Base-by-base conservation (phyloP, 129 eudicot genomes). In the Flaveria linearis region DNA sequence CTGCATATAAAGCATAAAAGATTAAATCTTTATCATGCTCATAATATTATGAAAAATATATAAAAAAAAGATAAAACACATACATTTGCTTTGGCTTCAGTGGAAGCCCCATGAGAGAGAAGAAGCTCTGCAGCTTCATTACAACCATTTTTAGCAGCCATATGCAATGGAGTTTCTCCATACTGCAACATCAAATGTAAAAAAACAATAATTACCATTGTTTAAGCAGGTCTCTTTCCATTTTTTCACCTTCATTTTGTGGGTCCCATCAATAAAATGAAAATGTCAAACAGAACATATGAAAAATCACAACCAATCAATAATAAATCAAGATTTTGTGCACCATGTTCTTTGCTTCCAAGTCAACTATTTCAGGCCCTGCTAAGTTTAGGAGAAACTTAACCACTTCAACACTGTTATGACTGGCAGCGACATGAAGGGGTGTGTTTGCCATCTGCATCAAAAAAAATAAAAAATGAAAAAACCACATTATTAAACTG, bases 291-390 rank as follows among this genome's bases (percentile, higher is more conserved):
- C 20, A 14, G 11, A 74, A 30, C 22, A 75, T 43, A 30, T 2
- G 33, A 76, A 2, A n/a, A 46, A 47, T 52, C 36, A 63, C 13
- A 75, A 13, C 1, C 11, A n/a, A 28, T 45, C 2, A 57, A 58
- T 39, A 73, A 41, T 9, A 11, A 17, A 57, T 74, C 49, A 64
- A 47, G 55, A 68, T 68, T 69, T 39, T 62, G 73, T 79, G 16
- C 68, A 94, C 99, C 99, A 94, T 94, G 84, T 94, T 94, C 78
- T 87, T 91, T 75, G 97, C 96, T 84, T 94, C 99, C 85, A 94
- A 80, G 66, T 94, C 97, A 22, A 87, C 90, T 18, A 85, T 84
- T 74, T 89, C 99, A 16, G 92, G 82, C 51, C 93, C 99, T 57
- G 72, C 81, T 86, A 88, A 81, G 72, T 83, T 87, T 76, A 94